Conservation (phyloP, 495 filamentous ascomycete genomes). For the Schizothecium vesticola region DNA sequence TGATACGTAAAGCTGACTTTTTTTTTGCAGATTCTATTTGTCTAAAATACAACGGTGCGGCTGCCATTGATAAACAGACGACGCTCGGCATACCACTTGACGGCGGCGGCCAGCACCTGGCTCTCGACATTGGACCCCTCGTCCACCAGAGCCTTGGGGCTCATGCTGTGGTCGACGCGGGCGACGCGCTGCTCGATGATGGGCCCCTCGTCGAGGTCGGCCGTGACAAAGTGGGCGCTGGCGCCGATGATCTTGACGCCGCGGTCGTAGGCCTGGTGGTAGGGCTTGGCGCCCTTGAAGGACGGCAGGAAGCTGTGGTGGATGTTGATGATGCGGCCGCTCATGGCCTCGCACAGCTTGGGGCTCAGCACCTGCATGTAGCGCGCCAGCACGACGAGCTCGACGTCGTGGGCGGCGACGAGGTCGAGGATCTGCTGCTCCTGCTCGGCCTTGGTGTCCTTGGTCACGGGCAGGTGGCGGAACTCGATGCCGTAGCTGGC, state of each 20-base stretch:
- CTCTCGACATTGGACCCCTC: conserved; percentile 73
- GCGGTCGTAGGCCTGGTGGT: conserved; percentile 72
- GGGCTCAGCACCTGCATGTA: conserved; percentile 80
- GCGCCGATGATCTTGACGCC: conserved; percentile 78
- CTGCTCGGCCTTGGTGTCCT: conserved; percentile 63
- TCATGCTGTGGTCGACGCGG: conserved; percentile 63
- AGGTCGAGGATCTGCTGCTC: conserved; percentile 61
- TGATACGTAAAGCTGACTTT: not conserved
- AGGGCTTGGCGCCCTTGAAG: conserved; percentile 77
- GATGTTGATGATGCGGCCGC: conserved; percentile 74
- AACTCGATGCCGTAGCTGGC: conserved; percentile 67
- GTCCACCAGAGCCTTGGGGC: conserved; percentile 62
- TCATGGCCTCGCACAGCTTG: conserved; percentile 64
- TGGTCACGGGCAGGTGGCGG: conserved; percentile 65
- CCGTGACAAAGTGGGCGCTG: conserved; percentile 72
- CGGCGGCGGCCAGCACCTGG: conserved; percentile 63
- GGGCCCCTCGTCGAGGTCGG: conserved; percentile 69
- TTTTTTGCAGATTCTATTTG: not conserved
- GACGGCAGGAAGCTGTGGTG: conserved; percentile 73
- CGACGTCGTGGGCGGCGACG: conserved; percentile 56
- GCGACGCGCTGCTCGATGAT: conserved; percentile 75
- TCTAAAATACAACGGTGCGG: conserved; percentile 67
- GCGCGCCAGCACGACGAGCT: conserved; percentile 69
- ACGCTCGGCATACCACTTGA: conserved; percentile 68
- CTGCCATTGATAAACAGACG: conserved; percentile 65